These are phyloP conservation scores for Trichoderma endophyticum DNA, from an alignment of 2,329 filamentous ascomycete species.

Conservation along the genomic window DNA sequence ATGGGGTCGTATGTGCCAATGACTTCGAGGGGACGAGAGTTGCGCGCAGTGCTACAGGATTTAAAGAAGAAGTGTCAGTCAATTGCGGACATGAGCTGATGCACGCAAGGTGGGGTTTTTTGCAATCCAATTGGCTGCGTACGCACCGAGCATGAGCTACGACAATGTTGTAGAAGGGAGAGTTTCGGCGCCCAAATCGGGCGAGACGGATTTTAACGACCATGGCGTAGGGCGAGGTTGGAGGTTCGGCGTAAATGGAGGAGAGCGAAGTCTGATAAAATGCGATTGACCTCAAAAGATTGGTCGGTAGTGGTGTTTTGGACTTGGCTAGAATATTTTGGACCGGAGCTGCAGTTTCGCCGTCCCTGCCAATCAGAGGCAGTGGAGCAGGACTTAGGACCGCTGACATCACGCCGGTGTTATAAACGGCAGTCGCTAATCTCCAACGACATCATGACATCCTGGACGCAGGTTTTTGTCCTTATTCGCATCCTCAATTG, in stretches of 20 bases:
- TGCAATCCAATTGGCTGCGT: neutral
- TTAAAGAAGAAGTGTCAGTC: constrained; percentile 30
- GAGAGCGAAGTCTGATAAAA: neutral
- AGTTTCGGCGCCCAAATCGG: constrained; percentile 83
- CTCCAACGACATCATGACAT: constrained; percentile 17
- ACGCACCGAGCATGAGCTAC: constrained; percentile 81
- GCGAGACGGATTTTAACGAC: constrained; percentile 91
- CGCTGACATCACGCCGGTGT: constrained; percentile 16
- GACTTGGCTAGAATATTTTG: constrained; percentile 21
- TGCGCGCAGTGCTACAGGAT: constrained; percentile 64
- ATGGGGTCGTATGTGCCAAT: constrained; percentile 74
- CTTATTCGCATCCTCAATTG: neutral
- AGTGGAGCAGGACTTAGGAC: neutral
- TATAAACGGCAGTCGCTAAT: neutral
- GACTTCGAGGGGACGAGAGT: constrained; percentile 88
- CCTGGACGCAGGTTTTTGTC: neutral
- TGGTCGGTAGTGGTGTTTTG: neutral
- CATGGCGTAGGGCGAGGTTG: constrained; percentile 50
- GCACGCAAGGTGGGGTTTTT: neutral
- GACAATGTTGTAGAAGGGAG: constrained; percentile 97
- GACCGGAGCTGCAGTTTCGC: constrained; percentile 36
- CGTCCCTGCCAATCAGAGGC: constrained; percentile 34
- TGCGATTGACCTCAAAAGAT: neutral
- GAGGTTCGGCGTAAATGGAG: neutral
- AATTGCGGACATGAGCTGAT: neutral